phyloP scores from a whole-genome alignment of 2,329 filamentous ascomycete species.

The Sphaerulina musiva region DNA sequence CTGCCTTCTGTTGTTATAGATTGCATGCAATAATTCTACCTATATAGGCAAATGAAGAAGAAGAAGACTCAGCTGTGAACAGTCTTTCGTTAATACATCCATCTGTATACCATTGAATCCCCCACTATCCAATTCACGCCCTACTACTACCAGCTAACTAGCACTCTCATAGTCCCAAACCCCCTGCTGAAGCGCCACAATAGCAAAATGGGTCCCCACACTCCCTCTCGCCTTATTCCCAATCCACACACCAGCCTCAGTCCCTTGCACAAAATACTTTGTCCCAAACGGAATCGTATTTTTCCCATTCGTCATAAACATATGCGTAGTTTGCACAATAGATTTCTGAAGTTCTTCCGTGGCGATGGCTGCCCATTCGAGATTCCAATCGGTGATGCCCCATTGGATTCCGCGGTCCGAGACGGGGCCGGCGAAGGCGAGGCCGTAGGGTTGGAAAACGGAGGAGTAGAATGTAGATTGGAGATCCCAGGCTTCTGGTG shows the following conservation, averaged over 20 bases:
- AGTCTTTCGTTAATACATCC: no score
- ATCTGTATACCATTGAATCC: no score
- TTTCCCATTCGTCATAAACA: background rate
- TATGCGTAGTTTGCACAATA: background rate
- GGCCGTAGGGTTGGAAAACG: background rate
- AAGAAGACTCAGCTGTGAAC: no score
- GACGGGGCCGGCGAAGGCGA: constrained; percentile 20
- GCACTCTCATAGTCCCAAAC: background rate
- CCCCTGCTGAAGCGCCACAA: background rate
- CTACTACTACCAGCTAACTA: no score
- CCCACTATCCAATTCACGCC: no score
- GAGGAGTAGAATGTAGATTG: background rate
- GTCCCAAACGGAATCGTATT: background rate
- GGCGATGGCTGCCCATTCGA: constrained; percentile 22
- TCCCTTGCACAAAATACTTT: background rate
- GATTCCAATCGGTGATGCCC: constrained; percentile 26
- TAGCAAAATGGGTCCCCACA: background rate
- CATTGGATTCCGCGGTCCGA: constrained; percentile 22
- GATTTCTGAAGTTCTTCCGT: constrained; percentile 14
- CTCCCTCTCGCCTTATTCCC: background rate
- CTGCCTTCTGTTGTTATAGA: no score
- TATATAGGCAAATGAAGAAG: no score
- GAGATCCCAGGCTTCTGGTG: background rate
- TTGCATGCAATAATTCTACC: no score
- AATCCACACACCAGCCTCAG: background rate